A percentile compares a stretch with the other conserved stretches of the same genome.
phyloP scores from a whole-genome alignment of 2,329 filamentous ascomycete species.

The Fusarium sp. region DNA sequence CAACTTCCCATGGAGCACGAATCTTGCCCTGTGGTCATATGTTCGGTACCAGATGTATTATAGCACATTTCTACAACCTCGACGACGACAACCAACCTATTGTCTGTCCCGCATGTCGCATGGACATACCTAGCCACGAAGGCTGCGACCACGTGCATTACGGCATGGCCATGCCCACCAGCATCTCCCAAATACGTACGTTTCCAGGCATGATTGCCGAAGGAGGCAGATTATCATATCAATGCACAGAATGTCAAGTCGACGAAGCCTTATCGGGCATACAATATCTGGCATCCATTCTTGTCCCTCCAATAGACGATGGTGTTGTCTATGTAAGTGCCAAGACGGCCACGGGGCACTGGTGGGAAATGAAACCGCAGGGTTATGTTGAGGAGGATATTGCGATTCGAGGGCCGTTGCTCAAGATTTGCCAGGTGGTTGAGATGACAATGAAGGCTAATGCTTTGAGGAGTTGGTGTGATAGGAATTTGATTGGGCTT shows the following conservation, averaged over 20 bases:
- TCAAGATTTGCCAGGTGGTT: neutral
- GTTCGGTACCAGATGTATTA: slow-evolving; percentile 28
- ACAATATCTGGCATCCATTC: neutral
- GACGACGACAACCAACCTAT: neutral
- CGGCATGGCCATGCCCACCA: slow-evolving; percentile 21
- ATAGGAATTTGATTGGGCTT: neutral
- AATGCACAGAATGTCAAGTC: slow-evolving; percentile 20
- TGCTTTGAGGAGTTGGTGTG: slow-evolving; percentile 1
- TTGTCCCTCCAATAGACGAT: neutral
- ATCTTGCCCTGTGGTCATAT: slow-evolving; percentile 39
- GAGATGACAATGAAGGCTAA: neutral
- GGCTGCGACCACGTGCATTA: slow-evolving; percentile 1
- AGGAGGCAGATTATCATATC: neutral
- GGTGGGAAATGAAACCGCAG: neutral
- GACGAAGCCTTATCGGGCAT: neutral
- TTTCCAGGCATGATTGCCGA: slow-evolving; percentile 6
- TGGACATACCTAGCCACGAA: neutral
- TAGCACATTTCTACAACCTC: neutral
- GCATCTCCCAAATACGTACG: neutral
- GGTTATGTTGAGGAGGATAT: neutral
- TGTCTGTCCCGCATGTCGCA: slow-evolving; percentile 18
- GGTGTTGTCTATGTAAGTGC: neutral
- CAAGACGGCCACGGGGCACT: neutral
- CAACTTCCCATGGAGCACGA: slow-evolving; percentile 16
- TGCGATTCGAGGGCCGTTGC: neutral